phyloP scores from a whole-genome alignment of 2,329 filamentous ascomycete species.

The Byssochlamys sp. region DNA sequence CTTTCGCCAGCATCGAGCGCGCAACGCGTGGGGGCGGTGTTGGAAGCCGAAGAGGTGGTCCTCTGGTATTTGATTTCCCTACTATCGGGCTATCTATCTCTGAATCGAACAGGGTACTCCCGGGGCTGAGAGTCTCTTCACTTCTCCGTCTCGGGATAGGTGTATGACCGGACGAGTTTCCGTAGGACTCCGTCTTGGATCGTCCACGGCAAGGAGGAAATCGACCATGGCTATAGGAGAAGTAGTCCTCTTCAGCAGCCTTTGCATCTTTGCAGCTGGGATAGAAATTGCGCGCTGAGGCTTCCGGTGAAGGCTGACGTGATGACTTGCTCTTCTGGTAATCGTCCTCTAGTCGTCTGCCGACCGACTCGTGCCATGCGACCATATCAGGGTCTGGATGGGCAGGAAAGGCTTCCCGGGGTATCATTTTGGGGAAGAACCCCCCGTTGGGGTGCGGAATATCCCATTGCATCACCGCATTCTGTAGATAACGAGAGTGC shows the following conservation, averaged over 20 bases:
- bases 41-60: background rate
- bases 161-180: background rate
- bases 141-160: background rate
- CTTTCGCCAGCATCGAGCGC: background rate
- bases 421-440: constrained; percentile 50
- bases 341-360: constrained; percentile 58
- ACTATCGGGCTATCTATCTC: background rate
- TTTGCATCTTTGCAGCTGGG: constrained; percentile 24
- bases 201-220: constrained; percentile 3
- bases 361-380: constrained; percentile 73
- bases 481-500: constrained; percentile 74
- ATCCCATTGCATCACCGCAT: constrained; percentile 66
- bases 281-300: constrained; percentile 17
- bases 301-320: constrained; percentile 23
- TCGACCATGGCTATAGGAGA: constrained; percentile 11
- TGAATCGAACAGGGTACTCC: background rate
- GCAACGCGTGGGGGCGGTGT: background rate
- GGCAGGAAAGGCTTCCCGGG: constrained; percentile 62
- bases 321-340: constrained; percentile 34
- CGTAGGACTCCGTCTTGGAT: background rate
- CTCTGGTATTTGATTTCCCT: background rate
- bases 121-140: background rate
- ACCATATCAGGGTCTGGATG: constrained; percentile 71
- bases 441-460: constrained; percentile 60
- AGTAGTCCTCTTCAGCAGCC: constrained; percentile 15